Percentiles rank a stretch among this genome's conserved stretches.
Conservation (phyloP, 2,329 filamentous ascomycete species). For the Alternaria gaisen region DNA sequence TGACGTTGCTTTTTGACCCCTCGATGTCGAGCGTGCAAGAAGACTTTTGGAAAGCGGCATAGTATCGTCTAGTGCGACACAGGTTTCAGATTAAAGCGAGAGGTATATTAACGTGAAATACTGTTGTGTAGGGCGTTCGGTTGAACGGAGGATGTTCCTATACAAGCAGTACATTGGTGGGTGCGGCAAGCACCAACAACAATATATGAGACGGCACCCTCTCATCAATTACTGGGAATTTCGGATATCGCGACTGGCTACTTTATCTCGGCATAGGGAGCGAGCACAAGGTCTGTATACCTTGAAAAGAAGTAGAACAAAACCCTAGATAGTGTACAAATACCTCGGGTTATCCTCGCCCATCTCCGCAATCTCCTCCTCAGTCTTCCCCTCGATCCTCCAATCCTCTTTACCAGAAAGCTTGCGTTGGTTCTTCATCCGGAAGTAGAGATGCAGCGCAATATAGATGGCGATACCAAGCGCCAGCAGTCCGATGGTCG, state of each 20-base stretch:
- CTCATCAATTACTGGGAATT: not conserved
- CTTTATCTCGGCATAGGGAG: not conserved
- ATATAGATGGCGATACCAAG: conserved; percentile 30
- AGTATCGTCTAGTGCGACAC: not conserved
- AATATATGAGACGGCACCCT: too few relatives aligned
- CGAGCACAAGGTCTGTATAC: not conserved
- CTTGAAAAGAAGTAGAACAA: not conserved
- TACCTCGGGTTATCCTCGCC: conserved; percentile 39
- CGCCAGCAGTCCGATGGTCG: conserved; percentile 31
- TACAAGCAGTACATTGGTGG: too few relatives aligned
- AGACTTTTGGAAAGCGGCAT: not conserved
- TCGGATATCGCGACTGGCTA: not conserved
- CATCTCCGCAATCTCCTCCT: conserved; percentile 35
- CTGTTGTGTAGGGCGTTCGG: too few relatives aligned
- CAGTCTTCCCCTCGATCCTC: conserved; percentile 35
- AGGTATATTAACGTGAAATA: too few relatives aligned
- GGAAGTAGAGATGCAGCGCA: conserved; percentile 31
- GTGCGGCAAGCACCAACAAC: too few relatives aligned
- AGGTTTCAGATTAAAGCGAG: not conserved
- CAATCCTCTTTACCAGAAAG: conserved; percentile 33
- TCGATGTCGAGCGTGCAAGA: not conserved
- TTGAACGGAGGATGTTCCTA: too few relatives aligned
- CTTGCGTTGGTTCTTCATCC: conserved; percentile 33
- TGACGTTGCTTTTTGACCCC: too few relatives aligned
- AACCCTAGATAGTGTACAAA: conserved; percentile 32